Evolutionary conservation across 768 basidiomycete species (phyloP), one percentile per base, ranked within the genome.

Genomic region (Strobilomyces echinocephalus): DNA sequence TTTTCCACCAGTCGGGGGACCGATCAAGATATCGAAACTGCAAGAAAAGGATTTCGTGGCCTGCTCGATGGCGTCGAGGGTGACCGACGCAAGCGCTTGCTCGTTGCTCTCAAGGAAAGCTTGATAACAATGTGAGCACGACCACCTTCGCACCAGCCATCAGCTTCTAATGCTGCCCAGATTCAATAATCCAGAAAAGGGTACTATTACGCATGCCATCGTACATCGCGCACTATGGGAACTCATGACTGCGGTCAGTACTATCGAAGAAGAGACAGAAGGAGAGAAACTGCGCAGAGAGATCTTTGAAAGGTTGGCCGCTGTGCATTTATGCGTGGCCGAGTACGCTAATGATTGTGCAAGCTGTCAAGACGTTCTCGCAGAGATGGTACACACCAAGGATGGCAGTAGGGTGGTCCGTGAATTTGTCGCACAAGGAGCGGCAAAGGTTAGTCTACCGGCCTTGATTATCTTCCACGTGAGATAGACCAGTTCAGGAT

Each of bases 361-460:
- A 30, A 91, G 89, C 47, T 89, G 88, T 60, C 84, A 91, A 57
- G 93, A 95, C 39, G 78, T 87, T 18, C 74, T 95, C 8, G 86
- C 93, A 0, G 94, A 97, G 65, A 89, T 95, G 79, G 91, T 94
- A 0, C 94, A 97, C 63, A 97, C 94, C 15, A 91, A 83, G 64
- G 90, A 95, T 60, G 94, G 94, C 18, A 90, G 91, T 54, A 83
- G 89, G 20, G 84, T 81, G 26, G 92, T 89, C 4, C 83, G 94
- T 40, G 86, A 93, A 57, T 89, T 97, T 67, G 77, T 95, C 35
- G 90, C 86, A 0, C 77, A 79, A 41, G 91, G 91, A 5, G 82
- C 79, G 12, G 91, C 94, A 5, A 97, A 97, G 74, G 88, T 85
- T 18, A 66, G 61, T 38, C 20, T 5, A 12, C 5, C 20, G 11